Evolutionary conservation across 768 basidiomycete genomes (phyloP), one percentile per base, ranked within the genome.

Genomic region (Fistulinella prunicolor): DNA sequence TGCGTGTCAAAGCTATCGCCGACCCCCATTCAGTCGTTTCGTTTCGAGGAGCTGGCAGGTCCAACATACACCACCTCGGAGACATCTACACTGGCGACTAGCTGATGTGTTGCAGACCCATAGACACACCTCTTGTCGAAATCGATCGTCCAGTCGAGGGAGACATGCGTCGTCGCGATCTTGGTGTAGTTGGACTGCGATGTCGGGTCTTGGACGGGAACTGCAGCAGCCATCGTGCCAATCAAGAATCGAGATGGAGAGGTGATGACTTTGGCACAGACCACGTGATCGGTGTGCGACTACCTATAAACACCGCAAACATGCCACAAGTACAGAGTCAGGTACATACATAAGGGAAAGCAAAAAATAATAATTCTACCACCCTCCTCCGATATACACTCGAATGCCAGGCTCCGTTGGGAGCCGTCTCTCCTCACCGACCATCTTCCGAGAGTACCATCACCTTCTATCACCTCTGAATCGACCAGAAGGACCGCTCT

Each of bases 171-270:
- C 5, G 80, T 77, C 12, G 62, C 55, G 56, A 83, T 67, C 36
- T 74, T 57, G 16, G 61, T 59, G 59, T 80, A 83, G 68, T 85
- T 85, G n/a, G 81, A 73, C 52, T 81, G 76, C 0, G 80, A 76
- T 0, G 78, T 73, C 8, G 71, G 72, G 48, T 79, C 76, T n/a
- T 55, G 12, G 36, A 42, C 2, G 4, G 47, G 49, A 13, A 66
- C 20, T 22, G 32, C 12, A n/a, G 29, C 23, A 7, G 58, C 52
- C 61, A n/a, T n/a, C n/a, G n/a, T n/a, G n/a, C n/a, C n/a, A n/a
- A n/a, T n/a, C n/a, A n/a, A n/a, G n/a, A n/a, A n/a, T n/a, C n/a
- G n/a, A n/a, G n/a, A n/a, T n/a, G n/a, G n/a, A n/a, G n/a, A n/a
- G n/a, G n/a, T n/a, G n/a, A n/a, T n/a, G n/a, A 28, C 28, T 28